These are phyloP conservation scores for Rhodotorula sp. DNA, from an alignment of 1,284 basidiomycete species.

Conservation along the genomic window DNA sequence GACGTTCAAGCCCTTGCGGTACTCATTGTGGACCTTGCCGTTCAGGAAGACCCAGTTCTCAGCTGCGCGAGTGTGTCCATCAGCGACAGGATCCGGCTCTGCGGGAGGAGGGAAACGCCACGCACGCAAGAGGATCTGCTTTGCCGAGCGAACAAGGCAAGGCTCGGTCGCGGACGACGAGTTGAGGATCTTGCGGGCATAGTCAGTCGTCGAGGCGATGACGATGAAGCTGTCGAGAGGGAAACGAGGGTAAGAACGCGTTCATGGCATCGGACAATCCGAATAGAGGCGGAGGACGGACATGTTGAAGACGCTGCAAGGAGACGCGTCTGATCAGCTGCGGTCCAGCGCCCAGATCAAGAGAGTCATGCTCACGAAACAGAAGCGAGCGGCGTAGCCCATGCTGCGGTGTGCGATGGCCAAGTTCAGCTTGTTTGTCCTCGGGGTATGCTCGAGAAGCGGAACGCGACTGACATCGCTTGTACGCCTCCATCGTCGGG, in stretches of 20 bases:
- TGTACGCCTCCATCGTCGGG: constrained; percentile 84
- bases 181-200: constrained; percentile 88
- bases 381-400: constrained; percentile 69
- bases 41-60: constrained; percentile 99
- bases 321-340: background rate
- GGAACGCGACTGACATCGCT: constrained; percentile 47
- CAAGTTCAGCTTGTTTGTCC: constrained; percentile 6
- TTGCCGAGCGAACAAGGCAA: constrained; percentile 89
- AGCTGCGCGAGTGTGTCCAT: constrained; percentile 44
- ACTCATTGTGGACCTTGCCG: constrained; percentile 90
- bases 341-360: background rate
- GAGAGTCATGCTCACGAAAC: constrained; percentile 56
- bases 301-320: constrained; percentile 83
- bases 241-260: background rate
- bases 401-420: constrained; percentile 55
- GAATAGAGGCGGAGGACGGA: constrained; percentile 51
- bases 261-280: background rate
- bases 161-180: constrained; percentile 86
- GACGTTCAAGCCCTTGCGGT: constrained; percentile 84
- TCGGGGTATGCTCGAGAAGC: background rate
- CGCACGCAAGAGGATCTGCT: constrained; percentile 68
- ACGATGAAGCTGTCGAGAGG: constrained; percentile 78
- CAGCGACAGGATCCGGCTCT: background rate
- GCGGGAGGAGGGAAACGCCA: background rate
- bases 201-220: constrained; percentile 88